A percentile compares a stretch with the other conserved stretches of the same genome.
Conservation (phyloP, 176 grass and related monocot genomes). For the Pontederia crassipes region DNA sequence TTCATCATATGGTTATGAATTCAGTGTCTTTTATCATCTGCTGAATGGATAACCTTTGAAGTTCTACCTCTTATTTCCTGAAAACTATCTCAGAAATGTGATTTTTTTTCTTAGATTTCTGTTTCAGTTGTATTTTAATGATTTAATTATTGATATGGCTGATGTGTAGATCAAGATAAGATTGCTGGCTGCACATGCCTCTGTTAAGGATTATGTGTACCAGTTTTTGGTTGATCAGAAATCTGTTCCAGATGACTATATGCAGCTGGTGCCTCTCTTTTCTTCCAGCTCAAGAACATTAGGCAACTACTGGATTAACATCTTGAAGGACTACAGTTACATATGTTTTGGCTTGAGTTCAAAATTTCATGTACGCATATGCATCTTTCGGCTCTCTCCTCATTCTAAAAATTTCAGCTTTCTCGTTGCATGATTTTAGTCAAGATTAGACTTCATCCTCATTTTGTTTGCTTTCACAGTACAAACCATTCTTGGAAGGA, state of each 20-base stretch:
- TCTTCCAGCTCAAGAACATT: slow-evolving; percentile 59
- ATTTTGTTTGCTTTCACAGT: slow-evolving; percentile 30
- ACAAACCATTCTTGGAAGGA: slow-evolving; percentile 94
- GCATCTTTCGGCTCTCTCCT: slow-evolving; percentile 13
- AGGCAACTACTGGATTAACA: slow-evolving; percentile 79
- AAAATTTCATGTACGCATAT: slow-evolving; percentile 58
- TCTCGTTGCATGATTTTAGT: slow-evolving; percentile 5
- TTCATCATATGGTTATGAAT: neutral
- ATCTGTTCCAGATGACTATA: slow-evolving; percentile 63
- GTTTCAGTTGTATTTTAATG: neutral
- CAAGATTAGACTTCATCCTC: slow-evolving; percentile 7
- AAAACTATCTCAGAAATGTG: too few species aligned
- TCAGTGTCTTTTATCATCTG: too few species aligned
- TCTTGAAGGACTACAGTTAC: slow-evolving; percentile 73
- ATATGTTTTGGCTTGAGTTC: slow-evolving; percentile 71
- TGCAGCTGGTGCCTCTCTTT: slow-evolving; percentile 67
- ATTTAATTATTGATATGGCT: neutral
- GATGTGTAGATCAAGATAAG: slow-evolving; percentile 68
- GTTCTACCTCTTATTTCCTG: too few species aligned
- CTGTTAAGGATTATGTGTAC: slow-evolving; percentile 84
- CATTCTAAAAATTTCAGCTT: neutral
- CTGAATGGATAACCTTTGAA: too few species aligned
- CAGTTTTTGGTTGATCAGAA: slow-evolving; percentile 64
- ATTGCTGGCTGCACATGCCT: slow-evolving; percentile 83
- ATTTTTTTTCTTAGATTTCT: neutral